These are phyloP conservation scores for Komagataella populi DNA, from an alignment of 805 yeast genomes.

Conservation along the genomic window DNA sequence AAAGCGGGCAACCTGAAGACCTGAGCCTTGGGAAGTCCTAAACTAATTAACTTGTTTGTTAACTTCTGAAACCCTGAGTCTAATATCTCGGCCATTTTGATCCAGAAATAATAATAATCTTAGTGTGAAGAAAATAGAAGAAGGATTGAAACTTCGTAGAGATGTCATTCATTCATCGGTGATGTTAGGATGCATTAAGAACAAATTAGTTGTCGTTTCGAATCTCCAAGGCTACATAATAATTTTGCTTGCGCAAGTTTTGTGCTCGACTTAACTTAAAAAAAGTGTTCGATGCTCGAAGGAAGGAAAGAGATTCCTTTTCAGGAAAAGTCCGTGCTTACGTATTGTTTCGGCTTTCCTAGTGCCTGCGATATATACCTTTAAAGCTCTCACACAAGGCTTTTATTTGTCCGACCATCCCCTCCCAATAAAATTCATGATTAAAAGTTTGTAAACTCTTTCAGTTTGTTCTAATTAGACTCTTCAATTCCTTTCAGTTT, in stretches of 20 bases:
- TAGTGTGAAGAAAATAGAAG: too few species aligned
- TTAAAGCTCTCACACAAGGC: background rate
- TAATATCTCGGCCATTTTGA: background rate
- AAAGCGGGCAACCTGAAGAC: slow-evolving; percentile 15
- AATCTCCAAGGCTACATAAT: background rate
- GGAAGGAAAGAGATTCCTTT: background rate
- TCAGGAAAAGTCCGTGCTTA: background rate
- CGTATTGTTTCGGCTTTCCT: background rate
- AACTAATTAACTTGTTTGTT: slow-evolving; percentile 4
- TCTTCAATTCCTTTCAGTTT: background rate
- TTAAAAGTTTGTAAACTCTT: background rate
- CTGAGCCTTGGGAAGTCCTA: slow-evolving; percentile 10
- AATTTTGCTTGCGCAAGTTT: too few species aligned
- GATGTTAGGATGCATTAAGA: too few species aligned
- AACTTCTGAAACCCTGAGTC: background rate
- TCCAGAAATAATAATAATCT: background rate
- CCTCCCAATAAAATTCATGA: background rate
- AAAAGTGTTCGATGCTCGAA: too few species aligned
- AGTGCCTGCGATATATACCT: background rate
- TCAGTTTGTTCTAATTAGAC: background rate
- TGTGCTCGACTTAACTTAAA: too few species aligned
- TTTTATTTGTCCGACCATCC: background rate
- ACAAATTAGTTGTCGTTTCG: background rate
- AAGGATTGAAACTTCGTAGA: background rate
- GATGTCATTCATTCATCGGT: too few species aligned